A percentile compares a stretch with the other conserved stretches of the same genome.
These are phyloP conservation scores for Lachancea fermentati DNA, from an alignment of 805 yeast genomes.

Conservation along the genomic window DNA sequence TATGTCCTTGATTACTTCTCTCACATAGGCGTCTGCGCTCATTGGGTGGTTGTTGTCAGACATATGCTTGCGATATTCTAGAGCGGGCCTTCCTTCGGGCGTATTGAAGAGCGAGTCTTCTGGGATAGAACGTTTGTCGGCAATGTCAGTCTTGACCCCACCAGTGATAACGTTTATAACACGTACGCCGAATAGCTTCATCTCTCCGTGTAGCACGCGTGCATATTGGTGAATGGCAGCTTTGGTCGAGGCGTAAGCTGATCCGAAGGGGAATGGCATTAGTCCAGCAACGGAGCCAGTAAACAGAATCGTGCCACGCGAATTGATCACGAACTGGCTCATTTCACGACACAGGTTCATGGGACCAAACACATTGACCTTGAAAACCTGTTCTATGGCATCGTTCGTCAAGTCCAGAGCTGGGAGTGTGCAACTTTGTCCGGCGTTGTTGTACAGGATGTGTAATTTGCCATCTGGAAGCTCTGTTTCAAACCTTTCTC, in stretches of 20 bases:
- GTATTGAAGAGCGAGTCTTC: slow-evolving; percentile 46
- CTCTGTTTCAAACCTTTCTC: slow-evolving; percentile 36
- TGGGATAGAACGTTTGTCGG: slow-evolving; percentile 58
- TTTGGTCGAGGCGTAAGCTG: slow-evolving; percentile 61
- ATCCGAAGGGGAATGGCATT: slow-evolving; percentile 64
- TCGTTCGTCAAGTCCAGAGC: slow-evolving; percentile 61
- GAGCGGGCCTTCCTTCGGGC: slow-evolving; percentile 46
- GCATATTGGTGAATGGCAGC: slow-evolving; percentile 76
- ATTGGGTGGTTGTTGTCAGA: slow-evolving; percentile 55
- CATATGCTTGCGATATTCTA: slow-evolving; percentile 51
- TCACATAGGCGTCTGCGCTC: slow-evolving; percentile 53
- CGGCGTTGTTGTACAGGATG: slow-evolving; percentile 69
- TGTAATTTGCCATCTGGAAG: slow-evolving; percentile 48
- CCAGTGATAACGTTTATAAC: slow-evolving; percentile 71
- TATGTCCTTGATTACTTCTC: slow-evolving; percentile 48
- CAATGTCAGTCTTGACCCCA: slow-evolving; percentile 66
- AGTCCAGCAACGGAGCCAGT: slow-evolving; percentile 70
- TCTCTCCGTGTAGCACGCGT: slow-evolving; percentile 53
- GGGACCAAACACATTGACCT: slow-evolving; percentile 69
- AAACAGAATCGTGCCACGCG: slow-evolving; percentile 64
- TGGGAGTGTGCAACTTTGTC: slow-evolving; percentile 67
- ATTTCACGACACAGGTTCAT: slow-evolving; percentile 58
- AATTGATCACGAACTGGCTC: slow-evolving; percentile 48
- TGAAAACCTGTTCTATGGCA: slow-evolving; percentile 44
- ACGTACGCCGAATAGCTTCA: slow-evolving; percentile 66